These are phyloP conservation scores for Phytopythium helicoides DNA, from an alignment of 352 stramenopile species.

Conservation along the genomic window DNA sequence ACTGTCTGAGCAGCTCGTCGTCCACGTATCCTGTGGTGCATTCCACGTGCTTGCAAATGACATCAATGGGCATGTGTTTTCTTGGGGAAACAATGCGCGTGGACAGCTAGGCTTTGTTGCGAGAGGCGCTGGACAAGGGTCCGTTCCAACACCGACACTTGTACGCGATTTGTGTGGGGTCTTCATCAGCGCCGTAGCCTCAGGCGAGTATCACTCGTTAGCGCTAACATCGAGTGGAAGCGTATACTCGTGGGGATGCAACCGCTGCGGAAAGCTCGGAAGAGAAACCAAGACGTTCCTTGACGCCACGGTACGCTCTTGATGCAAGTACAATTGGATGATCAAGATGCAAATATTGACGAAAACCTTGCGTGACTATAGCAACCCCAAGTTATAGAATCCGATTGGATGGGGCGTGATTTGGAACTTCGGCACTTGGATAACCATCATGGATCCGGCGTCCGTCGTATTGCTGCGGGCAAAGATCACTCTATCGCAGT, in stretches of 20 bases:
- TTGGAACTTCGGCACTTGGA: slow-evolving; percentile 27
- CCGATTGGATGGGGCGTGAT: slow-evolving; percentile 36
- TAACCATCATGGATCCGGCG: slow-evolving; percentile 17
- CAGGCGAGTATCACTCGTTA: slow-evolving; percentile 74
- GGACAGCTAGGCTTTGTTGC: slow-evolving; percentile 49
- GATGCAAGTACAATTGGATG: not conserved
- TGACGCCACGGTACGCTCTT: slow-evolving; percentile 36
- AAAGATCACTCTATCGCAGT: slow-evolving; percentile 68
- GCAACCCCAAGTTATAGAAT: slow-evolving; percentile 40
- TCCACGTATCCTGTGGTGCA: slow-evolving; percentile 59
- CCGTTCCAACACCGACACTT: slow-evolving; percentile 30
- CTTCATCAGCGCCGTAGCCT: slow-evolving; percentile 62
- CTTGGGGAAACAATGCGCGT: slow-evolving; percentile 61
- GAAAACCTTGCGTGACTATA: too few relatives aligned
- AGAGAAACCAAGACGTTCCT: slow-evolving; percentile 29
- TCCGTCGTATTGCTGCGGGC: slow-evolving; percentile 59
- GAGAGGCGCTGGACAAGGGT: slow-evolving; percentile 7
- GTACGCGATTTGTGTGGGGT: slow-evolving; percentile 46
- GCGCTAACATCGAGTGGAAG: slow-evolving; percentile 52
- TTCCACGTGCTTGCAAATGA: slow-evolving; percentile 72
- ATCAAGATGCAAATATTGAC: too few relatives aligned
- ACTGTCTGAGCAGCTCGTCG: slow-evolving; percentile 34
- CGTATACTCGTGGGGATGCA: slow-evolving; percentile 75
- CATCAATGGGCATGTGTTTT: slow-evolving; percentile 71
- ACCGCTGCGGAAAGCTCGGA: slow-evolving; percentile 64